Evolutionary conservation across 495 filamentous ascomycete species (phyloP).

Genomic region (Neurospora hispaniola): DNA sequence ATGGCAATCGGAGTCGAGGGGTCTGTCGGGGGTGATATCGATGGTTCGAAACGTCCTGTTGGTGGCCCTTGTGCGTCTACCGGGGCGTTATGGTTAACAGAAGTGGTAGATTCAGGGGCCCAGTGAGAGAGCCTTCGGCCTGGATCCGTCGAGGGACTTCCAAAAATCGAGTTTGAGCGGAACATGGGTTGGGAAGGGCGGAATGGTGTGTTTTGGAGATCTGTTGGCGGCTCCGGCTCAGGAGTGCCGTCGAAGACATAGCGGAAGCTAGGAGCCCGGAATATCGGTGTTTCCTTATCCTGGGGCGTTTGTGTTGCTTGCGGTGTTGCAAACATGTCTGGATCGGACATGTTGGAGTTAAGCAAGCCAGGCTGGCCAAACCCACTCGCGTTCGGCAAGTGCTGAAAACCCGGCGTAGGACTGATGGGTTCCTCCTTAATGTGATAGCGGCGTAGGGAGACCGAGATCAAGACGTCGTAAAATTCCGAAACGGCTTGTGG

Average conservation of each 20-base stretch:
- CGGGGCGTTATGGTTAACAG: slow-evolving; percentile 11
- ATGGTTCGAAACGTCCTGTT: neutral
- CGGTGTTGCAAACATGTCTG: neutral
- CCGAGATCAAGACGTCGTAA: slow-evolving; percentile 67
- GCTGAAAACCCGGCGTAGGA: neutral
- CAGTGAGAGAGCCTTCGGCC: slow-evolving; percentile 45
- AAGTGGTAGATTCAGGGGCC: slow-evolving; percentile 36
- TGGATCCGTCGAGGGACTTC: slow-evolving; percentile 35
- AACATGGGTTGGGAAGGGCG: slow-evolving; percentile 27
- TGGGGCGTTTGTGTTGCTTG: neutral
- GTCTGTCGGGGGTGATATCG: neutral
- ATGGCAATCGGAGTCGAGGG: neutral
- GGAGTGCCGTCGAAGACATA: slow-evolving; percentile 39
- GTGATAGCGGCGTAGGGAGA: slow-evolving; percentile 74
- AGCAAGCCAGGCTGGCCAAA: neutral
- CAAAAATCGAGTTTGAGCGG: slow-evolving; percentile 46
- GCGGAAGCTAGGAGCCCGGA: slow-evolving; percentile 24
- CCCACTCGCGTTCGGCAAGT: neutral
- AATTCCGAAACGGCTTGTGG: slow-evolving; percentile 71
- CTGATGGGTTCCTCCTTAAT: slow-evolving; percentile 34
- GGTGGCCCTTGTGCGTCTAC: neutral
- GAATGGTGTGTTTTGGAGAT: slow-evolving; percentile 16
- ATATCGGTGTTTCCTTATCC: neutral
- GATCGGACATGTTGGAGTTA: neutral
- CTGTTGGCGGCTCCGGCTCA: slow-evolving; percentile 26